Evolutionary conservation across 139 green algal species (phyloP), one percentile per base, ranked within the genome.

Genomic region (Marvania coccoides): DNA sequence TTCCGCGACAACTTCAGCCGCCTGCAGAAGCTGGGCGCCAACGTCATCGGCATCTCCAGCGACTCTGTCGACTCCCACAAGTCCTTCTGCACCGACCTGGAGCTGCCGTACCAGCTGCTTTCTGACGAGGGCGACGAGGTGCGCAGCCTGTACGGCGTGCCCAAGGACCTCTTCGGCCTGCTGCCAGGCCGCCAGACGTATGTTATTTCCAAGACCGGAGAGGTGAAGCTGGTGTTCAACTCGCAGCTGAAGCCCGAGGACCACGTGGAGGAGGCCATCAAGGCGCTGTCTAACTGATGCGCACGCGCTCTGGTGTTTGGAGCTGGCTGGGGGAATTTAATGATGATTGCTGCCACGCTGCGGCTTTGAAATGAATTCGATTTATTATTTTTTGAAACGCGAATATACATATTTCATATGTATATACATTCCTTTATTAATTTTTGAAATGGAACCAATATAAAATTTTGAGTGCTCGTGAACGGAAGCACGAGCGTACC

Each of bases 101-200:
- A 55, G 10, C 57, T 64, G 57, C 26, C 57, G 29, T 64, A 53
- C 24, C 47, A 37, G 19, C 26, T 64, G 6, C 24, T 64, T 14
- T 58, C 57, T 55, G 57, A 64, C 29, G 57, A 64, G 48, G 57
- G 31, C 1, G 57, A 38, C 28, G 19, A 12, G 14, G 2, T 64
- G 37, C 57, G 57, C 31, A n/a, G 29, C n/a, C 23, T 36, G 57
- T 64, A 36, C 48, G 26, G 26, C 47, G 57, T 64, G 33, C n/a
- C n/a, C 28, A 64, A 64, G 30, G 57, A 64, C 48, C 26, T 64
- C 6, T 58, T 64, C 26, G 57, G 57, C 6, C 57, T 64, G 37
- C 29, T 64, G 19, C 24, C 24, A 53, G 57, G 57, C n/a, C 57
- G 57, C 23, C 37, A 53, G 24, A 64, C 57, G 0, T 64, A 53